Evolutionary conservation across 306 rosid genomes (phyloP).

Genomic region (Lagenaria siceraria): DNA sequence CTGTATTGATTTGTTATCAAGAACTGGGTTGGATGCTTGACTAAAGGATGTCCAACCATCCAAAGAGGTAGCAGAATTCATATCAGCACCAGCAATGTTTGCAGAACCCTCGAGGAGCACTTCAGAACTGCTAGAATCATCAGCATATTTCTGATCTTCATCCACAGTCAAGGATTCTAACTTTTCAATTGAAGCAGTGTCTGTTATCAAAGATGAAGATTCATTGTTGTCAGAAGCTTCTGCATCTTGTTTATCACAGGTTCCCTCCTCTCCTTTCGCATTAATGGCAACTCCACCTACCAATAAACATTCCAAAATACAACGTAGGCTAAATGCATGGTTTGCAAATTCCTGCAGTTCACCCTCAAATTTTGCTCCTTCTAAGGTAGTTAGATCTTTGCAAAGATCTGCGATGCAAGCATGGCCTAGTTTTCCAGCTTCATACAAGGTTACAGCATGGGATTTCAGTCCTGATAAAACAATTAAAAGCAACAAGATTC

Average conservation of each 20-base stretch:
- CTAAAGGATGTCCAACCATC: conserved; percentile 22
- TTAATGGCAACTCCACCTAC: conserved; percentile 60
- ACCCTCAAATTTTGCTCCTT: conserved; percentile 85
- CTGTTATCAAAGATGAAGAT: conserved; percentile 29
- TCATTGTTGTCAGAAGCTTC: conserved; percentile 33
- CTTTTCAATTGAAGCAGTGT: conserved; percentile 25
- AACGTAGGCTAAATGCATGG: conserved; percentile 93
- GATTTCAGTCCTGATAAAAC: conserved; percentile 73
- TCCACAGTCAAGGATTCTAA: conserved; percentile 17
- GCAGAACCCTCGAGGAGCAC: conserved; percentile 26
- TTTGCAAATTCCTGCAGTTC: conserved; percentile 92
- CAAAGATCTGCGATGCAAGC: conserved; percentile 87
- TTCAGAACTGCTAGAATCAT: conserved; percentile 20
- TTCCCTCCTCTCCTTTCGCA: conserved; percentile 28
- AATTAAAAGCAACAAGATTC: background rate
- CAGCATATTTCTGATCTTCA: conserved; percentile 19
- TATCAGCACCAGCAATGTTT: conserved; percentile 24
- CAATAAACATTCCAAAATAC: conserved; percentile 76
- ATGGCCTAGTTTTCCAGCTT: conserved; percentile 93
- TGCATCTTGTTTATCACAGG: conserved; percentile 20
- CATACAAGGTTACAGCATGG: conserved; percentile 95
- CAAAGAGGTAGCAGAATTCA: conserved; percentile 19
- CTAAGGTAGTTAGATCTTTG: conserved; percentile 77
- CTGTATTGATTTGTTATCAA: conserved; percentile 26
- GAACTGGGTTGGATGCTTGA: conserved; percentile 25